Conservation (phyloP, 139 green algal genomes). For the Zygnema circumcarinatum region DNA sequence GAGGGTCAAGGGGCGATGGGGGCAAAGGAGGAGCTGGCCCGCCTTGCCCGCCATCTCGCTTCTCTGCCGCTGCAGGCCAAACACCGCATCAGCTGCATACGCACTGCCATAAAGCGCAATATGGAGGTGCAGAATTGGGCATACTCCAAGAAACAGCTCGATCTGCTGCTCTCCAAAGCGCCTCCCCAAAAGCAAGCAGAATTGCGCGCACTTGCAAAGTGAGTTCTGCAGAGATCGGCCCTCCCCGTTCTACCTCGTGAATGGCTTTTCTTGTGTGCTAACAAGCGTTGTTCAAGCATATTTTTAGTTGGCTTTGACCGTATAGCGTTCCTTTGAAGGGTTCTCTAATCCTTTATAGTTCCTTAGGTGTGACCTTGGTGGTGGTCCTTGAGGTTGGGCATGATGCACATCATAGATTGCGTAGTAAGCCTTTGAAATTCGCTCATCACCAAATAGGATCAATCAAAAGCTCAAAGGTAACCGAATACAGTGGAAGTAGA, state of each 20-base stretch:
- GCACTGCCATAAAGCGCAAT: conserved; percentile 56
- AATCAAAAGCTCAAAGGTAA: too few species aligned
- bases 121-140: conserved; percentile 62
- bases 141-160: conserved; percentile 34
- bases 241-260: background rate
- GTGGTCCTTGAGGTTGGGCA: too few species aligned
- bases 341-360: background rate
- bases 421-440: too few species aligned
- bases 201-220: conserved; percentile 37
- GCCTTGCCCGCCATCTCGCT: conserved; percentile 41
- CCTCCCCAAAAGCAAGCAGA: conserved; percentile 54
- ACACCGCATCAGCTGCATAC: conserved; percentile 59
- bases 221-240: too few species aligned
- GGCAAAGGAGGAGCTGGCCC: conserved; percentile 57
- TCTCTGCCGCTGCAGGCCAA: conserved; percentile 45
- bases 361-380: background rate
- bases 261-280: conserved; percentile 8
- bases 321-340: too few species aligned
- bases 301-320: too few species aligned
- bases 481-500: too few species aligned
- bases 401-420: too few species aligned
- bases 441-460: too few species aligned
- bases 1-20: conserved; percentile 40
- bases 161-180: conserved; percentile 50
- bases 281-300: too few species aligned